Evolutionary conservation across 495 filamentous ascomycete species (phyloP).

Genomic region (Talaromyces borbonicus): DNA sequence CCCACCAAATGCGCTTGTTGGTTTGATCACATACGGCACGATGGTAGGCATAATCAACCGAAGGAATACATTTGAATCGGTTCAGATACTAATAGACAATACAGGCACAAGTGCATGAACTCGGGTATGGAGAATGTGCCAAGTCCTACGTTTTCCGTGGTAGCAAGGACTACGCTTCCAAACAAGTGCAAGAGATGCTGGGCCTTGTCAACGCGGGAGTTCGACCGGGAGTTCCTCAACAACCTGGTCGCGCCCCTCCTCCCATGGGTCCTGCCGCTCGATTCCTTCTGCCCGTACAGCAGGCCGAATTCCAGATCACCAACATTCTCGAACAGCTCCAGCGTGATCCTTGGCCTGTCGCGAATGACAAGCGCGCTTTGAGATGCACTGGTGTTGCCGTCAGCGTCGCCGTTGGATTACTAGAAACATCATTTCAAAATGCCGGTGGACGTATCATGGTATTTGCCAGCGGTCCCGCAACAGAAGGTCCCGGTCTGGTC

Average conservation of each 20-base stretch:
- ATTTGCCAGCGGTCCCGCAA: slow-evolving; percentile 90
- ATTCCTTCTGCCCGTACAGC: slow-evolving; percentile 89
- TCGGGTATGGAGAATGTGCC: slow-evolving; percentile 94
- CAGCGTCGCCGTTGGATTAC: slow-evolving; percentile 83
- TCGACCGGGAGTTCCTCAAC: slow-evolving; percentile 70
- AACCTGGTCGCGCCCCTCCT: slow-evolving; percentile 62
- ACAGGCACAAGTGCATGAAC: slow-evolving; percentile 91
- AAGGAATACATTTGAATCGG: too few relatives aligned
- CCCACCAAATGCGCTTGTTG: slow-evolving; percentile 87
- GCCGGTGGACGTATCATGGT: slow-evolving; percentile 93
- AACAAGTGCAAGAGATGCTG: slow-evolving; percentile 98
- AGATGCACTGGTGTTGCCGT: slow-evolving; percentile 95
- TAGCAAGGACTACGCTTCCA: slow-evolving; percentile 92
- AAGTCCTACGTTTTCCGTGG: slow-evolving; percentile 99
- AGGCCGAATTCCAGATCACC: slow-evolving; percentile 97
- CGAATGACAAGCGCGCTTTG: slow-evolving; percentile 83
- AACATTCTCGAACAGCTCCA: slow-evolving; percentile 94
- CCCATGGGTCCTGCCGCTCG: slow-evolving; percentile 74
- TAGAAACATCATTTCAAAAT: slow-evolving; percentile 94
- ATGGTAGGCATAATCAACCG: too few relatives aligned
- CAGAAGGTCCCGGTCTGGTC: slow-evolving; percentile 93
- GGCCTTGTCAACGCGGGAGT: slow-evolving; percentile 60
- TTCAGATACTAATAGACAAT: slow-evolving; percentile 21
- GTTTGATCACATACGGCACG: slow-evolving; percentile 90
- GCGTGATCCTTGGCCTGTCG: slow-evolving; percentile 96